phyloP scores from a whole-genome alignment of 2,329 filamentous ascomycete genomes.

The Ophiostoma montium region DNA sequence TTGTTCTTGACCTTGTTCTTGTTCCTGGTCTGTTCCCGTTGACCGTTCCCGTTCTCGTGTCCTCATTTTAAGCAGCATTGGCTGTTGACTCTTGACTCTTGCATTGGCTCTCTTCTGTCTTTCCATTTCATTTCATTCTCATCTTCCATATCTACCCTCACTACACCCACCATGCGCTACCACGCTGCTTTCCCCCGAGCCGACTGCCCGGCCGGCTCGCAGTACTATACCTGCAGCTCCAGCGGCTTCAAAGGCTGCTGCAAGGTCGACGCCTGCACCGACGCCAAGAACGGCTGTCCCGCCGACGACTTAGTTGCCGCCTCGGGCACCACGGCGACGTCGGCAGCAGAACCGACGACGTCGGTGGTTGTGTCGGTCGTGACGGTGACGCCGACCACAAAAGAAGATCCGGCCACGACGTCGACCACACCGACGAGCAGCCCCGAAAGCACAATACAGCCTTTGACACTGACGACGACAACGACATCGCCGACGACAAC shows the following conservation, averaged over 20 bases:
- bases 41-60: too few relatives aligned
- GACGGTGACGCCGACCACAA: neutral
- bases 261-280: constrained; percentile 26
- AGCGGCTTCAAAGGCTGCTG: constrained; percentile 32
- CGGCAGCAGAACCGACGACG: neutral
- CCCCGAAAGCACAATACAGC: neutral
- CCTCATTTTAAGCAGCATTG: too few relatives aligned
- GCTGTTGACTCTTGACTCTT: neutral
- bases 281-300: constrained; percentile 18
- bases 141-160: too few relatives aligned
- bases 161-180: constrained; percentile 6
- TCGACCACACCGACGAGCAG: neutral
- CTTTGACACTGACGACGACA: constrained; percentile 14
- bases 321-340: neutral
- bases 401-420: neutral
- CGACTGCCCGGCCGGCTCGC: constrained; percentile 18
- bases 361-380: too few relatives aligned
- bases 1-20: neutral
- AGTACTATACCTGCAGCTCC: constrained; percentile 25
- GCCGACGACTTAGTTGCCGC: neutral
- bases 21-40: neutral
- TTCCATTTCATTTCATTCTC: neutral
- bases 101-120: too few relatives aligned
- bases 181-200: neutral
- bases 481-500: too few relatives aligned